Conservation (phyloP, 75 land plant species). For the Chamaecyparis obtusa region DNA sequence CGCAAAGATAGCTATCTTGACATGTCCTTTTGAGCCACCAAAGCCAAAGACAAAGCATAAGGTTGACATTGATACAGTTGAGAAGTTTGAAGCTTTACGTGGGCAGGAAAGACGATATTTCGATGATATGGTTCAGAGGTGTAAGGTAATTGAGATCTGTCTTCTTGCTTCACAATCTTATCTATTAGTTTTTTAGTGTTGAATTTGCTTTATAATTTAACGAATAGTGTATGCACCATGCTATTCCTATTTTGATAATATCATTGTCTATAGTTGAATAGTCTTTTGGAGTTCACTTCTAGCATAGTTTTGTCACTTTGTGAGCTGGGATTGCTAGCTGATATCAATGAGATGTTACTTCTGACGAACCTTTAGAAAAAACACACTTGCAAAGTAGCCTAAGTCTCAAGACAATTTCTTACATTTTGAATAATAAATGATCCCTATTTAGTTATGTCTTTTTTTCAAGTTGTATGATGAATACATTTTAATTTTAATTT, state of each 20-base stretch:
- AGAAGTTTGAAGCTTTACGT: constrained; percentile 92
- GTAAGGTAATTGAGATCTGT: constrained; percentile 63
- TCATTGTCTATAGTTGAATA: not conserved
- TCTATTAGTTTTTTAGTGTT: not conserved
- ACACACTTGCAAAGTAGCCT: not conserved
- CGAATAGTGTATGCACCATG: not conserved
- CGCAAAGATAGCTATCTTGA: constrained; percentile 95
- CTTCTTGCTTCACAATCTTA: not conserved
- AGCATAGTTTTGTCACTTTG: not conserved
- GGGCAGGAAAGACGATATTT: constrained; percentile 87
- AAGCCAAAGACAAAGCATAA: constrained; percentile 99
- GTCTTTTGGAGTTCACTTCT: not conserved
- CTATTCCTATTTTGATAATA: not conserved
- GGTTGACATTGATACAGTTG: constrained; percentile 95
- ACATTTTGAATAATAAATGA: not conserved
- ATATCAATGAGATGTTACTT: not conserved
- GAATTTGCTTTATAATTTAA: not conserved
- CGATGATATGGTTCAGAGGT: constrained; percentile 96
- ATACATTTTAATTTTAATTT: not conserved
- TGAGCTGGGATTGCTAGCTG: not conserved
- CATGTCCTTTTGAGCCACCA: constrained; percentile 99
- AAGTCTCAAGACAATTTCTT: not conserved
- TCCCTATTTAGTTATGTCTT: not conserved
- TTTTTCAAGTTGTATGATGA: not conserved
- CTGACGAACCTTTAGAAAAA: not conserved